Evolutionary conservation across 1,139 yeast species (phyloP).

Genomic region (Fermentozyma sake): DNA sequence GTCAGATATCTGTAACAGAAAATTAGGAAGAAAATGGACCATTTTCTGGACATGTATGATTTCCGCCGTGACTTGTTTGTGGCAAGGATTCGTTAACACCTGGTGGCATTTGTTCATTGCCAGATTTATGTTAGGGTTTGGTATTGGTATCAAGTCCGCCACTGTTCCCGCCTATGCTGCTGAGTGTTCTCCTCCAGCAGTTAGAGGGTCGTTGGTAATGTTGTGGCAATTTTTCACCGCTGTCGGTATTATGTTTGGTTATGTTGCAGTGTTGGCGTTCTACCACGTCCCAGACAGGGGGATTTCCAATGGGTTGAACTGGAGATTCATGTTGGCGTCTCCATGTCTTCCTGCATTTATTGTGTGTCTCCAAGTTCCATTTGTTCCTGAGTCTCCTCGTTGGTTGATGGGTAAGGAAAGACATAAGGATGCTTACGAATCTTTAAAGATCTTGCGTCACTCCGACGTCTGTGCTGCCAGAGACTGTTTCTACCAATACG

Average conservation of each 20-base stretch:
- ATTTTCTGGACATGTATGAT: constrained; percentile 64
- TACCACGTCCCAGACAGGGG: constrained; percentile 24
- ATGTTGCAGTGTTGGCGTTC: constrained; percentile 63
- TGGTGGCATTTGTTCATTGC: constrained; percentile 80
- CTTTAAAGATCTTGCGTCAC: constrained; percentile 15
- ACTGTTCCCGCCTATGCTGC: constrained; percentile 82
- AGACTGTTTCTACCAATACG: constrained; percentile 25
- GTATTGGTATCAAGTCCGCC: constrained; percentile 76
- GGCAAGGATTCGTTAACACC: constrained; percentile 69
- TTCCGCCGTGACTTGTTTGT: constrained; percentile 65
- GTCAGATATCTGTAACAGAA: constrained; percentile 61
- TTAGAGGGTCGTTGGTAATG: constrained; percentile 81
- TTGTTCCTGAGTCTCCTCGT: constrained; percentile 30
- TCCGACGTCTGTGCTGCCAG: constrained; percentile 22
- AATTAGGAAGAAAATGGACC: constrained; percentile 69
- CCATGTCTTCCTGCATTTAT: constrained; percentile 71
- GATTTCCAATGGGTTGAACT: constrained; percentile 44
- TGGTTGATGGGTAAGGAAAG: constrained; percentile 28
- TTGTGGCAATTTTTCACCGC: constrained; percentile 91
- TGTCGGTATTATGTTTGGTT: constrained; percentile 80
- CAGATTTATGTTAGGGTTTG: constrained; percentile 68
- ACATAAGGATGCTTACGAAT: constrained; percentile 19
- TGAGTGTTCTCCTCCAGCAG: constrained; percentile 71
- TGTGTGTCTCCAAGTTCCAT: constrained; percentile 64
- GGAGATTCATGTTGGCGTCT: constrained; percentile 81